phyloP scores from a whole-genome alignment of 345 rosid species.

The Arabidopsis suecica region DNA sequence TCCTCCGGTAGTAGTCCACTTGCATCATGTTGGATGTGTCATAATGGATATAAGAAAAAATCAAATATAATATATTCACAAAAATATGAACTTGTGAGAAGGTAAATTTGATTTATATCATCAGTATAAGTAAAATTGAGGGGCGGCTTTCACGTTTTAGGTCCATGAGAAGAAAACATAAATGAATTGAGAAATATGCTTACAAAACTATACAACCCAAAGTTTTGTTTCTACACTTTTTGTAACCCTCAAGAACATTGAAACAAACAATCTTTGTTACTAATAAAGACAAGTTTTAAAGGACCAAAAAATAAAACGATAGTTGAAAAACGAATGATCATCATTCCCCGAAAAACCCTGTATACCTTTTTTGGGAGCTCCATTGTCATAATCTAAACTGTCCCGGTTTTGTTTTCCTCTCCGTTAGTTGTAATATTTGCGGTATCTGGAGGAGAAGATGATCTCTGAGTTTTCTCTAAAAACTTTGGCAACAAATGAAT shows the following conservation, averaged over 20 bases:
- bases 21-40: too few species aligned
- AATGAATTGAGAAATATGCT: constrained; percentile 37
- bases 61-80: too few species aligned
- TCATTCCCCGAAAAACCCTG: constrained; percentile 40
- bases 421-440: constrained; percentile 31
- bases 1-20: neutral
- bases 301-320: neutral
- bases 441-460: constrained; percentile 44
- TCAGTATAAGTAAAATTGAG: too few species aligned
- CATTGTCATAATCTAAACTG: constrained; percentile 34
- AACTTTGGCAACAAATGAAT: constrained; percentile 43
- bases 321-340: constrained; percentile 30
- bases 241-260: constrained; percentile 34
- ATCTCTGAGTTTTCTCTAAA: constrained; percentile 36
- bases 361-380: constrained; percentile 31
- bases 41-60: too few species aligned
- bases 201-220: constrained; percentile 44
- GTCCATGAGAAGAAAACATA: neutral
- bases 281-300: constrained; percentile 22
- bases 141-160: too few species aligned
- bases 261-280: constrained; percentile 37
- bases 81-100: too few species aligned
- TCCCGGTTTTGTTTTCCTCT: neutral
- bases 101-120: too few species aligned
- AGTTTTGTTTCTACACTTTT: constrained; percentile 37